Base-by-base conservation (phyloP, 331 rosid genomes). In the Quercus lobata region DNA sequence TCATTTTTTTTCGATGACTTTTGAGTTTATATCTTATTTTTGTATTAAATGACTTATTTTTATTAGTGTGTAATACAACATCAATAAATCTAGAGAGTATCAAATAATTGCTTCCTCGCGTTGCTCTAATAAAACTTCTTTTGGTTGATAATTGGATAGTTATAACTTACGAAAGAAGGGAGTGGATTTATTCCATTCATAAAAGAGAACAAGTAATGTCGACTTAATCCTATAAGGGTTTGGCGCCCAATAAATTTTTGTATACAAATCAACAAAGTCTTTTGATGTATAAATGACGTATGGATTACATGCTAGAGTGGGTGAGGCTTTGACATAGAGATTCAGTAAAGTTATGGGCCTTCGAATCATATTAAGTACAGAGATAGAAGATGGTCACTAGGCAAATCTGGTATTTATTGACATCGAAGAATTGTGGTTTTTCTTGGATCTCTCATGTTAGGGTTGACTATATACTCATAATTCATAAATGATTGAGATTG, bases 271-370 rank as follows among this genome's bases (percentile, higher is more conserved):
- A 8, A 15, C 37, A 27, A 27, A 78, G 30, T 32, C n/a, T 30
- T 74, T 76, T 82, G 81, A 77, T 85, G 92, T 77, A 56, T 15
- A 72, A 61, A 79, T 87, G 92, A 85, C 69, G 83, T 76, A 60
- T 66, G 56, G 78, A 87, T 87, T 85, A 90, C 94, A 14, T 79
- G 27, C 56, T 35, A 7, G n/a, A 24, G 56, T 35, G 5, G n/a
- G 24, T 16, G 46, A 35, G 72, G 72, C 35, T 71, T 57, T 80
- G 73, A 75, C 79, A 44, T 15, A 6, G 60, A 66, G 7, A 57
- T 27, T 54, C 11, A 32, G 77, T 22, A 21, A 34, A 65, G 57
- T 57, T n/a, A 57, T 49, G 10, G 66, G 52, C 44, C 66, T 69
- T 83, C 82, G 35, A 78, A 75, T 71, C 72, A 72, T 68, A 60